These are phyloP conservation scores for Trichoderma guizhouense DNA, from an alignment of 2,329 filamentous ascomycete genomes.

Conservation along the genomic window DNA sequence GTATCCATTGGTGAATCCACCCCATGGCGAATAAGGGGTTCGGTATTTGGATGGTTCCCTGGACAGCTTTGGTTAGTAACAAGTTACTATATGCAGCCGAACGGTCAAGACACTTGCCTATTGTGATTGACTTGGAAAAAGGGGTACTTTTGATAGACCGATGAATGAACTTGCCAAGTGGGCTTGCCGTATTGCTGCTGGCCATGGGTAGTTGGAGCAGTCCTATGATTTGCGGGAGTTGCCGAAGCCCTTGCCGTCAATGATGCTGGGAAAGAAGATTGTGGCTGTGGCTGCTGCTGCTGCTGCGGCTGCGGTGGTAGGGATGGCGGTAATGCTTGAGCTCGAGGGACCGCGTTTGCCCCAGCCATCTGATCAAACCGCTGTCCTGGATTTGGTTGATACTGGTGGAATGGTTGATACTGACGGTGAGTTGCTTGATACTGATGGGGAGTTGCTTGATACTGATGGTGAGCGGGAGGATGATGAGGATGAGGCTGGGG, in stretches of 20 bases:
- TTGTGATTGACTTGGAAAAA: slow-evolving; percentile 62
- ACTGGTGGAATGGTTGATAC: background rate
- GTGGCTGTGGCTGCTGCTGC: background rate
- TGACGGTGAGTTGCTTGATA: background rate
- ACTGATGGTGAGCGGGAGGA: background rate
- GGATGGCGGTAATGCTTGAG: slow-evolving; percentile 15
- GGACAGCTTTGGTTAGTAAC: slow-evolving; percentile 21
- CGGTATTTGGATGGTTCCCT: slow-evolving; percentile 56
- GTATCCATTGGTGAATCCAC: slow-evolving; percentile 60
- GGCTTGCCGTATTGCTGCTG: slow-evolving; percentile 23
- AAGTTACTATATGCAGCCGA: background rate
- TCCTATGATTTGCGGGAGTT: background rate
- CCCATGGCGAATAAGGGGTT: slow-evolving; percentile 55
- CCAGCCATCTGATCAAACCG: slow-evolving; percentile 23
- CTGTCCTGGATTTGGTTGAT: slow-evolving; percentile 19
- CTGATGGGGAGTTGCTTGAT: background rate
- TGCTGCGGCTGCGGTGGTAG: background rate
- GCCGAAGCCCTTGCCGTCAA: background rate
- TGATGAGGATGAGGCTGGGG: background rate
- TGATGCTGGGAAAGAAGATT: background rate
- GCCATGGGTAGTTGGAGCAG: background rate
- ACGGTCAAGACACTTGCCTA: slow-evolving; percentile 38
- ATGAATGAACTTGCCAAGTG: slow-evolving; percentile 35
- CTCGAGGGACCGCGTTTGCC: background rate
- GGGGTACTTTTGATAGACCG: slow-evolving; percentile 51